Conservation (phyloP, 257 asterid genomes). For the Datura wrightii region DNA sequence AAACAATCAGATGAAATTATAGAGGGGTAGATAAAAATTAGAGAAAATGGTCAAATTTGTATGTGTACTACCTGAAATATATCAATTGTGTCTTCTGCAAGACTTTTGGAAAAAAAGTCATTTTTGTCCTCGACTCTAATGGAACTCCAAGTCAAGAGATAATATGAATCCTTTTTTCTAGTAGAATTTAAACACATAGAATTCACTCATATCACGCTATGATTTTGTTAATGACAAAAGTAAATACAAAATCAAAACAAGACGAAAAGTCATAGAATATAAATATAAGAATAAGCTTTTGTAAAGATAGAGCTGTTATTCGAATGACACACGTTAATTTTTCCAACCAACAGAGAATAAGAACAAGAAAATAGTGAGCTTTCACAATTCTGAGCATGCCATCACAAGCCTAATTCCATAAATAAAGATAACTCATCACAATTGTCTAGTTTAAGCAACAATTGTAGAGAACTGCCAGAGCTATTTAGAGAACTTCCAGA, state of each 20-base stretch:
- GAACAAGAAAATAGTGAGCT: background rate
- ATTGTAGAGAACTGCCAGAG: background rate
- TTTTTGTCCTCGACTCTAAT: too few relatives aligned
- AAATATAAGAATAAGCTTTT: background rate
- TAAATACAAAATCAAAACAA: background rate
- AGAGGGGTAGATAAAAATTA: background rate
- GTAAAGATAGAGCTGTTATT: background rate
- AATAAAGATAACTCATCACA: background rate
- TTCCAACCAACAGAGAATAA: background rate
- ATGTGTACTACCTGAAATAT: background rate
- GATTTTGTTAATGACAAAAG: background rate
- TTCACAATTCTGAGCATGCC: slow-evolving; percentile 14
- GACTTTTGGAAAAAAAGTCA: background rate
- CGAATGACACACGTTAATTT: too few relatives aligned
- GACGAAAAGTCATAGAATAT: background rate
- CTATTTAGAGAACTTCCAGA: background rate
- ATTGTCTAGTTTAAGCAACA: background rate
- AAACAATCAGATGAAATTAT: background rate
- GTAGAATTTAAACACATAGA: background rate
- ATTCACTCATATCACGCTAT: background rate
- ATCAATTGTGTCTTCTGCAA: background rate
- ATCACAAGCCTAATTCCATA: background rate
- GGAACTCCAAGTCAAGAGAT: background rate
- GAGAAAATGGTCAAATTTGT: background rate
- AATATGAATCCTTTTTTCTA: too few relatives aligned